Base-by-base conservation (phyloP, 257 asterid genomes). In the Gynochthodes officinalis region DNA sequence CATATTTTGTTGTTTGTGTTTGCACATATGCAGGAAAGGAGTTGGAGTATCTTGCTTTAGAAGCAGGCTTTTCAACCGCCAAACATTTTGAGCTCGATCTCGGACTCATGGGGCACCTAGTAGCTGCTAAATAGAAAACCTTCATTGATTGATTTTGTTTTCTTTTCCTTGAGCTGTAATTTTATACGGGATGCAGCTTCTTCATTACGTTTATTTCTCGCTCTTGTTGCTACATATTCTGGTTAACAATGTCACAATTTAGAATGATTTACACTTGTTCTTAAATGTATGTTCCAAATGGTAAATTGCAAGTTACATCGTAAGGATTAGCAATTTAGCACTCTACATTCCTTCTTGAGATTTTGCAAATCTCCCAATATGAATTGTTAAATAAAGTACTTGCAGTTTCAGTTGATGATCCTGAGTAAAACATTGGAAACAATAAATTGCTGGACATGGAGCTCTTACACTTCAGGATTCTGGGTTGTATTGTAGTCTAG, bases 51-150 rank as follows among this genome's bases (percentile, higher is more conserved):
- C 82, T 87, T 69, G 96, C 96, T 68, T 72, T 85, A 60, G 89
- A 82, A 81, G 82, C 86, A 28, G 97, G 98, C 28, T 93, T 93
- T 84, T 78, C 88, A 37, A 71, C 74, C 69, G 95, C 95, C 72
- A 86, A 78, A 76, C 89, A 86, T 84, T 85, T 75, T 19, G 96
- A 86, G 76, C 80, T 85, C 66, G 90, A 78, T 58, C 83, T 83
- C 8, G 95, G 96, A 61, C 76, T 89, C 37, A 84, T 93, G 94
- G 96, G 96, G 25, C 89, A 86, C 86, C 80, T 91, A 81, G 91
- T 86, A 12, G 92, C 93, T 30, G 84, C 82, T 1, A 79, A 85
- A 23, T 88, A 89, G 75, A 70, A 21, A 15, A 27, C 32, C 57
- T 48, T 16, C 4, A 11, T 19, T 32, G 9, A 7, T 39, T 12